Evolutionary conservation across 768 basidiomycete genomes (phyloP).

Genomic region (Leccinum ochraceum): DNA sequence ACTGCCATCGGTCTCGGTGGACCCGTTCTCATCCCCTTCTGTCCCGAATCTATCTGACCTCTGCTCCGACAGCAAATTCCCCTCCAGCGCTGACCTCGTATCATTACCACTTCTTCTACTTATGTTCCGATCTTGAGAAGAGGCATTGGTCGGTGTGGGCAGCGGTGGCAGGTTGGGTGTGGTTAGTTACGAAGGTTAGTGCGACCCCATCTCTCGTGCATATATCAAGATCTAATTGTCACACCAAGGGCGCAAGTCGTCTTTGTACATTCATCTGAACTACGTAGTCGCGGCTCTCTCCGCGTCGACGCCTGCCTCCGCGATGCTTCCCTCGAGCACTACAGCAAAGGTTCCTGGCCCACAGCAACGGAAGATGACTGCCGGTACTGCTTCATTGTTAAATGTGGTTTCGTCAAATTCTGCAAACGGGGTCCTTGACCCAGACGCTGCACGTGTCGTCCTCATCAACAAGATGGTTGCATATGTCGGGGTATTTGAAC

Average conservation of each 20-base stretch:
- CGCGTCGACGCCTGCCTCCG: constrained; percentile 65
- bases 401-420: constrained; percentile 27
- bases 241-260: constrained; percentile 52
- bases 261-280: constrained; percentile 71
- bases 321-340: constrained; percentile 46
- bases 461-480: constrained; percentile 91
- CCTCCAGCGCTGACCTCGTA: constrained; percentile 63
- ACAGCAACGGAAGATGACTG: constrained; percentile 28
- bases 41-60: constrained; percentile 18
- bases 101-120: constrained; percentile 86
- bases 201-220: background rate
- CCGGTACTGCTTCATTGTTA: constrained; percentile 7
- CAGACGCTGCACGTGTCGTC: constrained; percentile 76
- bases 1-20: constrained; percentile 22
- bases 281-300: constrained; percentile 92
- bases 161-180: constrained; percentile 81
- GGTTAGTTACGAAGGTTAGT: constrained; percentile 87
- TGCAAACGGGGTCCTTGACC: constrained; percentile 40
- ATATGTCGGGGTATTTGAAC: constrained; percentile 76
- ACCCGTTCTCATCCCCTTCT: constrained; percentile 20
- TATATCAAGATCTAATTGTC: background rate
- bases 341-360: constrained; percentile 52
- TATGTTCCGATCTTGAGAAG: constrained; percentile 79
- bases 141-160: constrained; percentile 87
- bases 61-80: constrained; percentile 18